phyloP scores from a whole-genome alignment of 1,139 yeast species.

The Citeromyces siamensis region DNA sequence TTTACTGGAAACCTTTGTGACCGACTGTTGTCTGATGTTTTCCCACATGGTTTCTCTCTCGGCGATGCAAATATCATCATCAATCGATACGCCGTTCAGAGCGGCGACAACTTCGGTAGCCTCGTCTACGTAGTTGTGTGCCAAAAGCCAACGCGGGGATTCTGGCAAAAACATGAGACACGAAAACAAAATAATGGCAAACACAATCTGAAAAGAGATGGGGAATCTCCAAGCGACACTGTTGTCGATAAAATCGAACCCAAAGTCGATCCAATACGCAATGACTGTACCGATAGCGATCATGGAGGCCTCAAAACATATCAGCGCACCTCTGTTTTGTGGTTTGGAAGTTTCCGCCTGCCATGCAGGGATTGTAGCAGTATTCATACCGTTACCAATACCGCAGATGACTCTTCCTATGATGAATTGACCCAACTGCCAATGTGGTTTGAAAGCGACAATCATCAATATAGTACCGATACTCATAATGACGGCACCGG shows the following conservation, averaged over 20 bases:
- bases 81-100: slow-evolving; percentile 19
- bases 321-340: slow-evolving; percentile 60
- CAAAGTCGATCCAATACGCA: slow-evolving; percentile 74
- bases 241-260: slow-evolving; percentile 40
- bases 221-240: slow-evolving; percentile 40
- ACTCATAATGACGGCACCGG: slow-evolving; percentile 31
- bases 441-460: slow-evolving; percentile 30
- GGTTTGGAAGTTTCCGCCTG: slow-evolving; percentile 71
- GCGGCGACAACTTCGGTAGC: slow-evolving; percentile 36
- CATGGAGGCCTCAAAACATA: slow-evolving; percentile 57
- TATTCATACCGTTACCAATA: slow-evolving; percentile 64
- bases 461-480: slow-evolving; percentile 28
- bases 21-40: slow-evolving; percentile 15
- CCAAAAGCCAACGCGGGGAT: slow-evolving; percentile 65
- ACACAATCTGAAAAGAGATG: slow-evolving; percentile 30
- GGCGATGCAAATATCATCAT: slow-evolving; percentile 5
- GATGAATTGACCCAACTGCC: slow-evolving; percentile 52
- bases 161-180: slow-evolving; percentile 25
- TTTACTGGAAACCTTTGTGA: slow-evolving; percentile 19
- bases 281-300: slow-evolving; percentile 61
- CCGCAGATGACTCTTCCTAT: slow-evolving; percentile 74
- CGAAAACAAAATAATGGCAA: slow-evolving; percentile 22
- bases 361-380: slow-evolving; percentile 75
- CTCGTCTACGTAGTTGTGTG: slow-evolving; percentile 32
- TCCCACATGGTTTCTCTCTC: slow-evolving; percentile 8